phyloP scores from a whole-genome alignment of 2,329 filamentous ascomycete species.

The Claviceps capensis region DNA sequence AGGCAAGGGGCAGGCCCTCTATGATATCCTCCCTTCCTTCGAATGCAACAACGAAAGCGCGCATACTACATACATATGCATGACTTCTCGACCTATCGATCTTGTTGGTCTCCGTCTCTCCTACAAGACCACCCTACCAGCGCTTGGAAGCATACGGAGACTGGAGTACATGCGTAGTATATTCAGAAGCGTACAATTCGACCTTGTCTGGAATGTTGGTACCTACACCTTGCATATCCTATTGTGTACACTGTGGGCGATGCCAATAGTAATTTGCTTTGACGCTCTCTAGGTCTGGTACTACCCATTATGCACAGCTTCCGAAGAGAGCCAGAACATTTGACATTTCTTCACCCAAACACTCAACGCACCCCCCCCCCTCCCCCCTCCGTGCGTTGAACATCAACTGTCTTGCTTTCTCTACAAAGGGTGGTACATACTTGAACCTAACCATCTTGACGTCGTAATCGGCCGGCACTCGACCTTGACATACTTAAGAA shows the following conservation, averaged over 20 bases:
- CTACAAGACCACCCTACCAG: background rate
- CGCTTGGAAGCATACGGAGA: background rate
- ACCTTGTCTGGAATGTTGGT: background rate
- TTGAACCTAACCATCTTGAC: no score
- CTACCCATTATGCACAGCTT: constrained; percentile 3
- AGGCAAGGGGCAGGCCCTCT: no score
- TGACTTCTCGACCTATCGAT: background rate
- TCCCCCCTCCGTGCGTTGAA: background rate
- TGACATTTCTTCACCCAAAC: background rate
- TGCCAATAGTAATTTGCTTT: background rate
- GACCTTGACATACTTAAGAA: background rate
- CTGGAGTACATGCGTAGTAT: background rate
- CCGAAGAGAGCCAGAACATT: constrained; percentile 1
- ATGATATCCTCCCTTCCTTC: no score
- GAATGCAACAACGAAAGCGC: no score
- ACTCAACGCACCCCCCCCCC: background rate
- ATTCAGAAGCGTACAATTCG: constrained; percentile 1
- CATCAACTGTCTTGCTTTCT: background rate
- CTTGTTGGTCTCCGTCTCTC: background rate
- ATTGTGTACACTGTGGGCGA: constrained; percentile 1
- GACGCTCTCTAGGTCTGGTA: background rate
- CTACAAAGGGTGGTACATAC: background rate
- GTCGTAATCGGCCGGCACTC: background rate
- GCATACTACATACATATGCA: no score
- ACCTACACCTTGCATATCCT: constrained; percentile 1